Conservation (phyloP, 1,284 basidiomycete species). For the Ceratobasidium sp. region DNA sequence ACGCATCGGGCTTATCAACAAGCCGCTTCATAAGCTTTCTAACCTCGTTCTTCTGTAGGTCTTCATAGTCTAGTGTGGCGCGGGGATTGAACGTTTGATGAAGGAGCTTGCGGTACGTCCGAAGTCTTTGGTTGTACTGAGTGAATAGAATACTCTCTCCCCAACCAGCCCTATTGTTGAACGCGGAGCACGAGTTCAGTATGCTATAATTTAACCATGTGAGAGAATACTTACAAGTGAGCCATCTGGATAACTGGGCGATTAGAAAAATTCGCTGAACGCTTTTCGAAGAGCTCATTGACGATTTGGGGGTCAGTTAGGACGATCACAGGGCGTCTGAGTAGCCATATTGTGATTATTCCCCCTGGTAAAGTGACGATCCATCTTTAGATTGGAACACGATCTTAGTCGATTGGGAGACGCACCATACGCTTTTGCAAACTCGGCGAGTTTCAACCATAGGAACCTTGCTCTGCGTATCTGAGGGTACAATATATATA, state of each 20-base stretch:
- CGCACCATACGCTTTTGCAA: constrained; percentile 20
- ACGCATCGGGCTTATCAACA: constrained; percentile 12
- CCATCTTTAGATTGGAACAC: not conserved
- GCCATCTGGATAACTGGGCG: constrained; percentile 32
- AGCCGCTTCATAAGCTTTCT: constrained; percentile 38
- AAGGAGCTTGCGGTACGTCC: constrained; percentile 38
- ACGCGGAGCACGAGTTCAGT: not conserved
- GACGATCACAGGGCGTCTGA: constrained; percentile 21
- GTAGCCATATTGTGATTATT: constrained; percentile 17
- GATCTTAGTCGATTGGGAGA: not conserved
- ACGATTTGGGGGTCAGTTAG: constrained; percentile 4
- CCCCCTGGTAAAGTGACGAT: constrained; percentile 12
- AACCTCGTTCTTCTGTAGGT: constrained; percentile 36
- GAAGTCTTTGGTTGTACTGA: constrained; percentile 38
- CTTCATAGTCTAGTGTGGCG: constrained; percentile 37
- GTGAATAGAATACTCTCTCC: constrained; percentile 34
- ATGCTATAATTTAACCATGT: not conserved
- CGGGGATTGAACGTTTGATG: constrained; percentile 42
- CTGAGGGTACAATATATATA: not conserved
- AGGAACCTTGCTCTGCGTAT: constrained; percentile 19
- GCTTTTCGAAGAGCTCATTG: constrained; percentile 35
- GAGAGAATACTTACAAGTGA: not conserved
- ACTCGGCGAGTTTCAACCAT: constrained; percentile 36
- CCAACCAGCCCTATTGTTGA: constrained; percentile 25
- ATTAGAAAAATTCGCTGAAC: constrained; percentile 20